phyloP scores from a whole-genome alignment of 1,284 basidiomycete genomes.

The Amylostereum areolatum region DNA sequence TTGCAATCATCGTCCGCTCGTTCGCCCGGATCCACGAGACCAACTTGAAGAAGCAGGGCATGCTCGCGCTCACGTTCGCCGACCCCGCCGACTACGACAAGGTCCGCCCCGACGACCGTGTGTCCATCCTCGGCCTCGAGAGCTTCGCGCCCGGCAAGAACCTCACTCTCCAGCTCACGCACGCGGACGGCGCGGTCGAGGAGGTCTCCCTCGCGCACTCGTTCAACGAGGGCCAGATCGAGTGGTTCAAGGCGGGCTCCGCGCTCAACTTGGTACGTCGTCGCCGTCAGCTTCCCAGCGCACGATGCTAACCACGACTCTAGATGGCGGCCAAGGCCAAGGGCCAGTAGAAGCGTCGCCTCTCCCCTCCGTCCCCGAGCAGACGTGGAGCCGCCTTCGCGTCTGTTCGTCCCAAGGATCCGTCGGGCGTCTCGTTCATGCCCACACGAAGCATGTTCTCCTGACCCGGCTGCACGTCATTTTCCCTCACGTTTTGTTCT shows the following conservation, averaged over 20 bases:
- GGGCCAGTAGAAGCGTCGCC: conserved; percentile 12
- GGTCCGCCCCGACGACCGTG: conserved; percentile 75
- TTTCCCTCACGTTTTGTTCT: too few relatives aligned
- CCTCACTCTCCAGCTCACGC: conserved; percentile 75
- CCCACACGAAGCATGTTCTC: too few relatives aligned
- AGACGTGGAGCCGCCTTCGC: too few relatives aligned
- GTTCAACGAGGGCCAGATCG: conserved; percentile 88
- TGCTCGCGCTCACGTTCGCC: conserved; percentile 88
- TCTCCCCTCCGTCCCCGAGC: background rate
- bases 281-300: background rate
- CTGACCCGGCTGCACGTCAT: too few relatives aligned
- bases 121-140: conserved; percentile 81
- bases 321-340: conserved; percentile 55
- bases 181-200: conserved; percentile 76
- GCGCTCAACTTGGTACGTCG: conserved; percentile 72
- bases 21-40: conserved; percentile 99
- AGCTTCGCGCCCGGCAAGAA: conserved; percentile 85
- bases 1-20: conserved; percentile 91
- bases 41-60: conserved; percentile 97
- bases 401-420: too few relatives aligned
- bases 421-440: too few relatives aligned
- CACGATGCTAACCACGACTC: background rate
- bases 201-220: conserved; percentile 71
- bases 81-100: conserved; percentile 91
- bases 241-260: conserved; percentile 92